Percentiles rank a stretch among this genome's conserved stretches.
Evolutionary conservation across 805 yeast genomes (phyloP).

Genomic region (Candida nonsorbophila): DNA sequence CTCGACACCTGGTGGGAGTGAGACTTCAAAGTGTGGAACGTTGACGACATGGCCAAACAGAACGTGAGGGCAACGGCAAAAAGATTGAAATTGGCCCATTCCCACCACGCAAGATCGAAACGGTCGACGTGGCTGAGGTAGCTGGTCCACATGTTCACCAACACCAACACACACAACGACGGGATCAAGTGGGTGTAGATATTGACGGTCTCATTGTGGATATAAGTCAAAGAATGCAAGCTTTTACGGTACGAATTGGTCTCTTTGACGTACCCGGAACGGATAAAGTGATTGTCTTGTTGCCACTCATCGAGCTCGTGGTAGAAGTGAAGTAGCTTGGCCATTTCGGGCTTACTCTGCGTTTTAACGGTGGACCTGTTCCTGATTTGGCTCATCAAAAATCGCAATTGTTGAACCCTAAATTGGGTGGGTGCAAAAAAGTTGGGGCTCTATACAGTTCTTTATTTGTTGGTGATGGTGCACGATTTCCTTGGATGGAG

Average conservation of each 20-base stretch:
- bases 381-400: too few species aligned
- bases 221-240: conserved; percentile 42
- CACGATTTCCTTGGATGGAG: too few species aligned
- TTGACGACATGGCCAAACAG: conserved; percentile 60
- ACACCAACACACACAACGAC: conserved; percentile 24
- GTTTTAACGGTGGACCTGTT: too few species aligned
- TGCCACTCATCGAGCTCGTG: conserved; percentile 70
- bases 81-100: conserved; percentile 45
- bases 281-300: conserved; percentile 63
- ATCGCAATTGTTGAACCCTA: too few species aligned
- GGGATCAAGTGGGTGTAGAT: conserved; percentile 64
- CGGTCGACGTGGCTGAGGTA: conserved; percentile 17
- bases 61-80: conserved; percentile 54
- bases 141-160: conserved; percentile 18
- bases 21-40: conserved; percentile 62
- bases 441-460: too few species aligned
- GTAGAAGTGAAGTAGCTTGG: too few species aligned
- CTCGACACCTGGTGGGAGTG: conserved; percentile 53
- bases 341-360: too few species aligned
- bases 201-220: conserved; percentile 71
- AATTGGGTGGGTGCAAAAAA: too few species aligned
- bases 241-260: conserved; percentile 45
- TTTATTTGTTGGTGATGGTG: too few species aligned
- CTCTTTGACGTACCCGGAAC: conserved; percentile 58
- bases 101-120: conserved; percentile 28